Evolutionary conservation across 169 alveolate genomes (phyloP).

Genomic region (Blepharisma undulans): DNA sequence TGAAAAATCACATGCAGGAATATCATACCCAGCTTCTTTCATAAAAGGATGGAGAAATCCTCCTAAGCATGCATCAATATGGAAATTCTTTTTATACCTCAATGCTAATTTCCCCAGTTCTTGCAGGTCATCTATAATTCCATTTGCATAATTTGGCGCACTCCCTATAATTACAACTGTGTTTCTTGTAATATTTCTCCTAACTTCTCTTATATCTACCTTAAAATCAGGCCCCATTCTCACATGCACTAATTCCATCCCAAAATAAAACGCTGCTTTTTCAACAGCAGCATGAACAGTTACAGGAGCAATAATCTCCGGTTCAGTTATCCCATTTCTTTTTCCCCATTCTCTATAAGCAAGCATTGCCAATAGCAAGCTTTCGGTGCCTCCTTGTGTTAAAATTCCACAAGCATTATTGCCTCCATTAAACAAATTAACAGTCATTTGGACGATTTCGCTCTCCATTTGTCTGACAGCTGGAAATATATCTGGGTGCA

Average conservation of each 20-base stretch:
- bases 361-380: conserved; percentile 71
- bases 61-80: conserved; percentile 88
- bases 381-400: conserved; percentile 86
- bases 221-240: conserved; percentile 41
- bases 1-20: conserved; percentile 78
- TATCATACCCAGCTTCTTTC: conserved; percentile 61
- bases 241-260: conserved; percentile 63
- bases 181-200: conserved; percentile 62
- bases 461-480: conserved; percentile 74
- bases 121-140: conserved; percentile 70
- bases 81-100: conserved; percentile 67
- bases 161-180: conserved; percentile 82
- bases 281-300: conserved; percentile 84
- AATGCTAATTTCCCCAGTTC: conserved; percentile 67
- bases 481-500: conserved; percentile 65
- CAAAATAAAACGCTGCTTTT: conserved; percentile 77
- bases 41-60: conserved; percentile 74
- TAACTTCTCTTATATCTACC: conserved; percentile 51
- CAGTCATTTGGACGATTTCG: conserved; percentile 79
- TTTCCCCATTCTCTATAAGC: conserved; percentile 78
- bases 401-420: conserved; percentile 75
- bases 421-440: conserved; percentile 74
- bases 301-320: conserved; percentile 70
- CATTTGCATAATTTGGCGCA: conserved; percentile 78
- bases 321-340: conserved; percentile 67